Base-by-base conservation (phyloP, 2,329 filamentous ascomycete genomes). In the Scytalidium lignicola region DNA sequence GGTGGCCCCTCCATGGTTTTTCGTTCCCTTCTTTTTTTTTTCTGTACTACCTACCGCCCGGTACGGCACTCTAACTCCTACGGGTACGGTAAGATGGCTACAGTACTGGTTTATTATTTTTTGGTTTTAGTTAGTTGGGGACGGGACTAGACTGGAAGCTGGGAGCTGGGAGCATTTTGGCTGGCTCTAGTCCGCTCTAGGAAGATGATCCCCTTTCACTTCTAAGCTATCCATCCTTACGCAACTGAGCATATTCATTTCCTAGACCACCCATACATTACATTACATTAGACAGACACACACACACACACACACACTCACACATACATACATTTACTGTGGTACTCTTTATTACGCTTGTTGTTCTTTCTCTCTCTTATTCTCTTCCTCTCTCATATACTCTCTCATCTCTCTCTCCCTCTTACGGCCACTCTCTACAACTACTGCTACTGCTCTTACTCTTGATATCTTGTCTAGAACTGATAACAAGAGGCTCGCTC, bases 151-250 rank as follows among this genome's bases (percentile, higher is more conserved):
- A 18, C 23, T 20, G n/a, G 32, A 17, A 15, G 32, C 32, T 17
- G 32, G n/a, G n/a, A n/a, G n/a, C n/a, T n/a, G n/a, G n/a, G n/a
- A n/a, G n/a, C n/a, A n/a, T n/a, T n/a, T n/a, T n/a, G n/a, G n/a
- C 15, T 13, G 12, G 32, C 15, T 63, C 59, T 62, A 62, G 59
- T 55, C 57, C 58, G 51, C 47, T 55, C 54, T 49, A 55, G 47
- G 51, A 10, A 56, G 55, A 57, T 55, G 53, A 56, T 58, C 60
- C 55, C 53, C 57, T 56, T 58, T 46, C 54, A 46, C 52, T n/a
- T n/a, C 51, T 26, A 26, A 57, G 54, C 55, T 53, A 47, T 55
- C 41, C 32, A n/a, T n/a, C n/a, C n/a, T n/a, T n/a, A n/a, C n/a
- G n/a, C n/a, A n/a, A 37, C 12, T 37, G 32, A 37, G 32, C 32